A percentile compares a stretch with the other conserved stretches of the same genome.
Evolutionary conservation across 2,329 filamentous ascomycete genomes (phyloP).

Genomic region (Pseudocercospora musae): DNA sequence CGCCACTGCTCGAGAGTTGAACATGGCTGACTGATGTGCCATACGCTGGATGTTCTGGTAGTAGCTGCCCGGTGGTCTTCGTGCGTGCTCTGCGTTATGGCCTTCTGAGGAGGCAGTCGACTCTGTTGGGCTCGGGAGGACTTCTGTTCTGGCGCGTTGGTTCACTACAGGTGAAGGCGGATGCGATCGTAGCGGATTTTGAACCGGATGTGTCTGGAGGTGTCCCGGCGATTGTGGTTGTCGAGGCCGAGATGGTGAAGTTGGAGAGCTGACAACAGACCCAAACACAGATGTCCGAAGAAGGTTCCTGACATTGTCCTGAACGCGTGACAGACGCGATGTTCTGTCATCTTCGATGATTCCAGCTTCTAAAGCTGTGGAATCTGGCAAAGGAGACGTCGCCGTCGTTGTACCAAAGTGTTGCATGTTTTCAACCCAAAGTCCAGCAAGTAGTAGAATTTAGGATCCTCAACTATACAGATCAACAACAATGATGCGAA

Average conservation of each 20-base stretch:
- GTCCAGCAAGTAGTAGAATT: background rate
- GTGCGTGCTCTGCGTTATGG: slow-evolving; percentile 8
- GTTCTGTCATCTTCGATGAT: slow-evolving; percentile 32
- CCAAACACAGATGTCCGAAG: slow-evolving; percentile 31
- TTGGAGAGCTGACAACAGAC: slow-evolving; percentile 21
- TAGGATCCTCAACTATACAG: background rate
- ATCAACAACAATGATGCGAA: slow-evolving; percentile 1
- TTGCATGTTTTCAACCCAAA: slow-evolving; percentile 6
- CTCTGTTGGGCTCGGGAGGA: slow-evolving; percentile 21
- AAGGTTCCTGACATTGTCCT: slow-evolving; percentile 35
- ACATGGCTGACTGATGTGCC: slow-evolving; percentile 27
- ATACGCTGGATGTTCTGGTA: slow-evolving; percentile 22
- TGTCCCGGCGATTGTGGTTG: background rate
- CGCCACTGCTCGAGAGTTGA: slow-evolving; percentile 29
- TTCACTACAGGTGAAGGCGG: slow-evolving; percentile 7
- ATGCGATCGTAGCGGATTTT: slow-evolving; percentile 15
- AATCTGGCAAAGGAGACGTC: slow-evolving; percentile 31
- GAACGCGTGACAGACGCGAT: slow-evolving; percentile 27
- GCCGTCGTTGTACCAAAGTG: slow-evolving; percentile 14
- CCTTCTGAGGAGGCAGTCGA: slow-evolving; percentile 7
- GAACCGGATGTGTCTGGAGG: slow-evolving; percentile 2
- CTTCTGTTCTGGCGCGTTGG: slow-evolving; percentile 13
- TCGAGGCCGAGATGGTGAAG: slow-evolving; percentile 16
- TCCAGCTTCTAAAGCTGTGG: slow-evolving; percentile 34
- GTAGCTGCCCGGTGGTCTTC: slow-evolving; percentile 23